These are phyloP conservation scores for Daedaleopsis nitida DNA, from an alignment of 768 basidiomycete genomes.

Conservation along the genomic window DNA sequence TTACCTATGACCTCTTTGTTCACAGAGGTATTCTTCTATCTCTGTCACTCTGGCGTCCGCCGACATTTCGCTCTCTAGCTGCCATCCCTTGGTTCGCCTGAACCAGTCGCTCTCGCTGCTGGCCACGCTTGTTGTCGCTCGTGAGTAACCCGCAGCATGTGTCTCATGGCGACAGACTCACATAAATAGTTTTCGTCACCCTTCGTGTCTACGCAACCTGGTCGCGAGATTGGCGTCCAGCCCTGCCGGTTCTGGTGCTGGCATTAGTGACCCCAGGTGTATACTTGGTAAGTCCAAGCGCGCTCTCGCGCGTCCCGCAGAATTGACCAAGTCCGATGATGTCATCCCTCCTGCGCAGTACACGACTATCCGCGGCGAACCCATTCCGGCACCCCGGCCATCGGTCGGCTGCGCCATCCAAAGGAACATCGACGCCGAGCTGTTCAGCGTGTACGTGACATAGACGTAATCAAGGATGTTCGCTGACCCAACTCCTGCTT, in stretches of 20 bases:
- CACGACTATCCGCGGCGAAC: slow-evolving; percentile 3
- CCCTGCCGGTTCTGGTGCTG: slow-evolving; percentile 19
- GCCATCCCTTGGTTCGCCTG: slow-evolving; percentile 16
- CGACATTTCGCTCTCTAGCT: slow-evolving; percentile 6
- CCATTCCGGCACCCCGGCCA: slow-evolving; percentile 17
- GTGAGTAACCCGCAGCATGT: slow-evolving; percentile 1
- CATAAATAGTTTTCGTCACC: slow-evolving; percentile 14
- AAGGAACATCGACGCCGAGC: background rate
- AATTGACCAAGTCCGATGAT: no score
- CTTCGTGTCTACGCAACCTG: slow-evolving; percentile 24
- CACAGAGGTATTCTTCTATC: background rate
- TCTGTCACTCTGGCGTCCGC: background rate
- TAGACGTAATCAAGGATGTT: background rate
- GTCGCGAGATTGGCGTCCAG: slow-evolving; percentile 21
- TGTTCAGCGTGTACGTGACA: slow-evolving; percentile 17
- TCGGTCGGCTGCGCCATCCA: slow-evolving; percentile 20
- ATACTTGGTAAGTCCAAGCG: slow-evolving; percentile 7
- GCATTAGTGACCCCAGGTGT: slow-evolving; percentile 14
- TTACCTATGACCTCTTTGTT: background rate
- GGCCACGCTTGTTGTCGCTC: slow-evolving; percentile 14
- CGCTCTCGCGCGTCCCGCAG: background rate
- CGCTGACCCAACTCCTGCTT: background rate
- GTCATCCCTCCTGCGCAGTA: background rate
- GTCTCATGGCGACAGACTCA: background rate
- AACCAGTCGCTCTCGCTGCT: slow-evolving; percentile 12